Evolutionary conservation across 108 stramenopile species (phyloP), one percentile per base, ranked within the genome.

Genomic region (Aurantiochytrium sp.): DNA sequence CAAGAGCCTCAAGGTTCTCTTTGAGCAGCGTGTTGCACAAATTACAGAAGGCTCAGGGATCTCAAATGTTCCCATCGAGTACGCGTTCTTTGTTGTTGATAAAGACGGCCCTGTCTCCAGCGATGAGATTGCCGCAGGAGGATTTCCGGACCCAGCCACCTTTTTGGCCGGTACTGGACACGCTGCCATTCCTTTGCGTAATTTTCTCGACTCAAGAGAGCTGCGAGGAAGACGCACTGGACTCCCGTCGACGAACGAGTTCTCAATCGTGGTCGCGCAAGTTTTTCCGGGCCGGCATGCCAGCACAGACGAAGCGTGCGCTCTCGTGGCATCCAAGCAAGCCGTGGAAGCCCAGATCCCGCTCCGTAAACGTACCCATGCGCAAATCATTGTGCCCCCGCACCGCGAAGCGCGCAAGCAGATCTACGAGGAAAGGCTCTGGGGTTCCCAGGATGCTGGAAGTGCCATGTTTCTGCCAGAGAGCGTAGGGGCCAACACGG

Each of bases 1-100:
- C 69, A 57, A 92, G 49, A 83, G 60, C 88, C 88, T 93, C 51
- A 88, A 91, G 44, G 49, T 89, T 23, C 69, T 90, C 19, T 92
- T 92, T 23, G 92, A 93, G 10, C 16, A 57, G 71, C 44, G 88
- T 28, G 35, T 69, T 69, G 55, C 35, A 10, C 21, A 12, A 51
- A 5, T 88, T 8, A 23, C 42, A 8, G 64, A 69, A 23, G 64
- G 21, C 10, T 42, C 64, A 0, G 64, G 64, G 8, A 28, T 8
- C 0, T 14, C 14, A 8, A 18, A 57, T 0, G 55, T 69, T 4
- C 64, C 64, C 4, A 23, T 69, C 35, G 64, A 69, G 4, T 42
- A 69, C 2, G 64, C 42, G 25, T 6, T 69, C 64, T 69, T 69
- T 69, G 5, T 69, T 18, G 64, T 69, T 23, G 64, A 69, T 4